Conservation (phyloP, 108 stramenopile genomes). For the Parietichytrium sp. region DNA sequence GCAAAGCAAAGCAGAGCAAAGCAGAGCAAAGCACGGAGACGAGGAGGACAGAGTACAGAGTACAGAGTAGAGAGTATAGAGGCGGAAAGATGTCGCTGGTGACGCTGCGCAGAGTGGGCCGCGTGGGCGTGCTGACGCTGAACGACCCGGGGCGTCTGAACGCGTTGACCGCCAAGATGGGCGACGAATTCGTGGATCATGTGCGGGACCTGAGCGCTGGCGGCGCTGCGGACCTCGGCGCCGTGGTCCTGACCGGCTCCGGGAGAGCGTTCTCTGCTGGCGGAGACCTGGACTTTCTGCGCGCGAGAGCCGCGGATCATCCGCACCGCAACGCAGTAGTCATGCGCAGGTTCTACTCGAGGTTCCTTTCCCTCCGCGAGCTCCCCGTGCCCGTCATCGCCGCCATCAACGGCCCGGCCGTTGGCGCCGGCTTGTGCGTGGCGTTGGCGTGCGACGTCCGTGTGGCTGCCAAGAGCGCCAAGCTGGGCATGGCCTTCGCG, state of each 20-base stretch:
- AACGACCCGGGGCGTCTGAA: conserved; percentile 65
- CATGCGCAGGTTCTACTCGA: conserved; percentile 70
- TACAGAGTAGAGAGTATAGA: too few relatives aligned
- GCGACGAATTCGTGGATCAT: conserved; percentile 58
- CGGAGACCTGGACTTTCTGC: conserved; percentile 69
- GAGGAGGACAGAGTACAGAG: too few relatives aligned
- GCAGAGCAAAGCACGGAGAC: too few relatives aligned
- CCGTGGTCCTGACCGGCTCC: conserved; percentile 65
- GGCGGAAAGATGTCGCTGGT: too few relatives aligned
- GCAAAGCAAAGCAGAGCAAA: too few relatives aligned
- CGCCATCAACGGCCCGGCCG: conserved; percentile 71
- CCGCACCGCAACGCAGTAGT: conserved; percentile 64
- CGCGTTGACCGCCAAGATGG: conserved; percentile 75
- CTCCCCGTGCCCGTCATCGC: conserved; percentile 72
- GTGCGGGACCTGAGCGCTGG: conserved; percentile 45
- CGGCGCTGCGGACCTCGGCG: conserved; percentile 46
- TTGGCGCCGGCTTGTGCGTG: conserved; percentile 73
- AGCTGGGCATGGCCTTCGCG: conserved; percentile 72
- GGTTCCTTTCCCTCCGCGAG: conserved; percentile 68
- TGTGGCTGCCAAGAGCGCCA: conserved; percentile 47
- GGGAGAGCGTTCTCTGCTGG: conserved; percentile 76
- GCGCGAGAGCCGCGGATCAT: conserved; percentile 49
- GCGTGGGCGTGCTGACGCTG: too few relatives aligned
- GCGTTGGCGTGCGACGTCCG: conserved; percentile 73
- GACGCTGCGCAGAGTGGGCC: too few relatives aligned